Conservation (phyloP, 345 rosid species). For the Combretum micranthum region DNA sequence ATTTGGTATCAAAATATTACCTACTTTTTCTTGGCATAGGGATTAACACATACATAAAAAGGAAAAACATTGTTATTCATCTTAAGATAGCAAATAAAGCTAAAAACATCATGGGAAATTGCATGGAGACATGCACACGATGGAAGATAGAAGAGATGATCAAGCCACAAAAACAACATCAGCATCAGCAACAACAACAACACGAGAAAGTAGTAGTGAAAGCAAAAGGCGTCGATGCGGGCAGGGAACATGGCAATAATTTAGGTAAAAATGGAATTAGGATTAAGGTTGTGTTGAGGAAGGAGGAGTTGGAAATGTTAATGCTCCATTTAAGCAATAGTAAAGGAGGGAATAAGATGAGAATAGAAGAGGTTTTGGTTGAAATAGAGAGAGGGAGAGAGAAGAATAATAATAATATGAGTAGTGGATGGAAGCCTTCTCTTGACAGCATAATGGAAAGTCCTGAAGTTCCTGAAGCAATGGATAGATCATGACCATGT, state of each 20-base stretch:
- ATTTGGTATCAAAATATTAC: neutral
- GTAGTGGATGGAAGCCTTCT: conserved; percentile 56
- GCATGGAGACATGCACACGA: conserved; percentile 17
- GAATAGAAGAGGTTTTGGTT: conserved; percentile 27
- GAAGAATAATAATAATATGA: neutral
- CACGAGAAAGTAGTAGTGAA: neutral
- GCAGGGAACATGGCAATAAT: conserved; percentile 14
- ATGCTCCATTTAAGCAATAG: conserved; percentile 28
- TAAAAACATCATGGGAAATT: conserved; percentile 34
- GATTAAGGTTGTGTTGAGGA: conserved; percentile 72
- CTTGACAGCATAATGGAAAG: conserved; percentile 52
- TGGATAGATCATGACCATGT: conserved; percentile 13
- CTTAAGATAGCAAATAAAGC: too few species aligned
- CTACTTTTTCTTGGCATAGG: neutral
- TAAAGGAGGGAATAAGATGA: conserved; percentile 30
- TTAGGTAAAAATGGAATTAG: conserved; percentile 30
- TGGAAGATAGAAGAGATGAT: conserved; percentile 8
- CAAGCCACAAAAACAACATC: neutral
- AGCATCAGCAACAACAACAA: neutral
- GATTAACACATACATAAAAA: neutral
- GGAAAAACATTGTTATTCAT: neutral
- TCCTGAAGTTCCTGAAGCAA: conserved; percentile 27
- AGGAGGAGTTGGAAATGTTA: conserved; percentile 62
- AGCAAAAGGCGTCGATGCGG: conserved; percentile 15
- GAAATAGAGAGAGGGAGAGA: conserved; percentile 32